Base-by-base conservation (phyloP, 257 asterid genomes). In the Leonotis leonurus region DNA sequence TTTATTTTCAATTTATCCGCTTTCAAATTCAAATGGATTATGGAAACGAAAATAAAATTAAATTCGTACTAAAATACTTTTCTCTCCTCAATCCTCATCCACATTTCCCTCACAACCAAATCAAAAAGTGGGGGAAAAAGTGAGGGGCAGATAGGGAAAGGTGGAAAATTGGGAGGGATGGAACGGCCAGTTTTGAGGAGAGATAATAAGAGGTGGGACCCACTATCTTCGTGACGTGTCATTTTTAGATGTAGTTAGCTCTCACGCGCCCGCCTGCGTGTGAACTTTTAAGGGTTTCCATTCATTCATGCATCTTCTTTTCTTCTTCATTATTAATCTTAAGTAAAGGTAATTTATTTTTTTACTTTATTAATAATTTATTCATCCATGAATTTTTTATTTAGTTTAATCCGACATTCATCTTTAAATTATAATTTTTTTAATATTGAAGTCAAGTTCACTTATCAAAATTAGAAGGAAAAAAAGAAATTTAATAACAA, bases 221-320 rank as follows among this genome's bases (percentile, higher is more conserved):
- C 77, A 77, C 70, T 16, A 35, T 49, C n/a, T 43, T 1, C 69
- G 59, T 77, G 85, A 86, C 89, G 80, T 83, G 95, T 76, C 76
- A 70, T 29, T 16, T 43, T 56, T 55, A 17, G 68, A 39, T 29
- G 55, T n/a, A 1, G 29, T 40, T 29, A 71, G 69, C 53, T 20
- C 49, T 20, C 72, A 64, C 74, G 78, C 80, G 81, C 75, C 67
- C 45, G 13, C 16, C 57, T 35, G 56, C 55, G 68, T 32, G 40
- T 66, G 77, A 62, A n/a, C 41, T 25, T 39, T 51, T 46, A 50
- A 6, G 55, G 70, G 56, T 3, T 37, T 67, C 62, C 68, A 59
- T 63, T 50, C 72, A 51, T 69, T 50, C 72, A 51, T 69, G 65
- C 68, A 68, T 18, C 65, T 60, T 30, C 54, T n/a, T 13, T 49